Base-by-base conservation (phyloP, 176 grass and related monocot species). In the Calamus simplicifolius region DNA sequence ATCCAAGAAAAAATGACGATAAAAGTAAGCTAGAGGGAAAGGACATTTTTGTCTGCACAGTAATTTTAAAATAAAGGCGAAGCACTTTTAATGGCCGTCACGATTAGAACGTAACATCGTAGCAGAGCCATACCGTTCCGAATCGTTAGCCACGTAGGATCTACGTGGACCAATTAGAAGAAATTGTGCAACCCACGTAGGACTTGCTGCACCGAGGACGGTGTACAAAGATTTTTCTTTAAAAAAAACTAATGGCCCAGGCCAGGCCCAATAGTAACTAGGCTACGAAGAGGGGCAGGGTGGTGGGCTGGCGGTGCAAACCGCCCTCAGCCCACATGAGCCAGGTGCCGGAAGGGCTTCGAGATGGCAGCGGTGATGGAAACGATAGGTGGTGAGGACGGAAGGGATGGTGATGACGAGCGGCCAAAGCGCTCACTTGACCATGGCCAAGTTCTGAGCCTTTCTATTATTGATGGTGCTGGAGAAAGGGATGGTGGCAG, bases 291-390 rank as follows among this genome's bases (percentile, higher is more conserved):
- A 80, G 70, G 6, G 58, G 55, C 26, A 87, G 56, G 16, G 69
- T 75, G 8, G 26, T 75, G 18, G 71, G 75, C 25, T 59, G 78
- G 35, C 64, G 38, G 77, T 96, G 92, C 21, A 96, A 80, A 0
- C 87, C 87, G 14, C 92, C 81, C 57, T 90, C 74, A 8, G 92
- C 92, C 92, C 92, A 96, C 57, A 81, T 74, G 5, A 97, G 77
- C 92, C 87, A 97, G 25, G 10, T 14, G 28, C 64, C 29, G 38
- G 17, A 50, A 53, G 4, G 58, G 27, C 18, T 31, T 50, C 18
- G 55, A 21, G 3, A 48, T 66, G 5, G 68, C 56, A 5, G 79
- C 52, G 25, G 54, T 26, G 5, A 52, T 61, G 0, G 92, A 66
- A 52, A 93, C 3, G 8, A 49, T 29, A 6, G 30, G 6, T 8